Base-by-base conservation (phyloP, 2,329 filamentous ascomycete genomes). In the Colletotrichum tropicale region DNA sequence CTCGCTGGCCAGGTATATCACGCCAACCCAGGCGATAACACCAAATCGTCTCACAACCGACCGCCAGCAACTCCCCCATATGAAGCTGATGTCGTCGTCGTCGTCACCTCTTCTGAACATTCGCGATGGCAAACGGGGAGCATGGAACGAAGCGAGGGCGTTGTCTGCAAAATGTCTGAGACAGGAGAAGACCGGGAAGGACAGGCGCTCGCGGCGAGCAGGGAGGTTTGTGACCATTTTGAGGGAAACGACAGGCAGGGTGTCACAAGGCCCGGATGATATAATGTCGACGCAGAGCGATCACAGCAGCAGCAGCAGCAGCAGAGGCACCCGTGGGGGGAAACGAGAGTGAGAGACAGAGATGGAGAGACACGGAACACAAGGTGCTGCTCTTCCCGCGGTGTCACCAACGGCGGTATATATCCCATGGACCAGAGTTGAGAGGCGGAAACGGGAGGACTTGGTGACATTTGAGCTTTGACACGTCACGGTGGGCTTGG, bases 1-100 rank as follows among this genome's bases (percentile, higher is more conserved):
- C 78, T 90, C 86, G 72, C 86, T 85, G 18, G 80, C 28, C 4
- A 88, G 76, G 55, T 85, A 87, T 9, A 89, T 81, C 8, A 84
- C 32, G 3, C 82, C 77, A 12, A 87, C 82, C 16, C 82, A 78
- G 8, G 84, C 16, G 26, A 87, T 79, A 30, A 83, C 78, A 12
- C 69, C 75, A 2, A 79, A 55, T 26, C 61, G 36, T 8, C 52
- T 34, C 15, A 43, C 15, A 16, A 67, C 32, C 6, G 36, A 18
- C 43, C 24, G 60, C 15, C 60, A 13, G 15, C 36, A 62, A 28
- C n/a, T 30, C 30, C 24, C 48, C 71, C 71, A 71, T 55, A 48
- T 48, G 15, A 52, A 30, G 36, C 28, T 65, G 15, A 34, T 32
- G 16, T 61, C 43, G 16, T 61, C 32, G 16, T 61, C 32, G 26